Conservation (phyloP, 139 green algal genomes). For the Nannochloris sp. region DNA sequence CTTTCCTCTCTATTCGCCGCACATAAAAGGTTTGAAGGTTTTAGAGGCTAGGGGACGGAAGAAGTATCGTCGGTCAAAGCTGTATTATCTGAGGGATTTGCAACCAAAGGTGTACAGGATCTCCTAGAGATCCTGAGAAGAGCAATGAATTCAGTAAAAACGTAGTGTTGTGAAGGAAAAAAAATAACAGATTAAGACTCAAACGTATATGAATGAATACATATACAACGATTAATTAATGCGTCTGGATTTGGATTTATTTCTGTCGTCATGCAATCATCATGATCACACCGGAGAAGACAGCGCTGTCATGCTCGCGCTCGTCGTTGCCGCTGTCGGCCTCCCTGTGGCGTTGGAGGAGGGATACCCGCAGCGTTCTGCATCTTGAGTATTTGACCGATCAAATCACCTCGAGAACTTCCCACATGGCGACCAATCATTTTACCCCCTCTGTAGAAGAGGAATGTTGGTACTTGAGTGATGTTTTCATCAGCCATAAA, state of each 20-base stretch:
- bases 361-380: slow-evolving; percentile 33
- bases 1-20: slow-evolving; percentile 51
- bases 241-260: no score
- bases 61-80: slow-evolving; percentile 37
- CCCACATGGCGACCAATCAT: slow-evolving; percentile 63
- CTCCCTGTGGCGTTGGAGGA: slow-evolving; percentile 17
- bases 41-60: slow-evolving; percentile 9
- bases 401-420: slow-evolving; percentile 68
- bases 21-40: slow-evolving; percentile 35
- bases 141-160: not conserved
- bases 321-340: not conserved
- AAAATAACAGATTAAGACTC: not conserved
- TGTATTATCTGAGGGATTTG: slow-evolving; percentile 42
- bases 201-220: not conserved
- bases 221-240: not conserved
- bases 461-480: slow-evolving; percentile 67
- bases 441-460: slow-evolving; percentile 68
- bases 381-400: slow-evolving; percentile 64
- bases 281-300: no score
- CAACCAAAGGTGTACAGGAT: slow-evolving; percentile 32
- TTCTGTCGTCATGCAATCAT: no score
- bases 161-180: not conserved
- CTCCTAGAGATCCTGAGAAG: not conserved
- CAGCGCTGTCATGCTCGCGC: not conserved
- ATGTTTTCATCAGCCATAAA: slow-evolving; percentile 27